Evolutionary conservation across 1,139 yeast genomes (phyloP).

Genomic region (Nakaseomyces nivariensis): DNA sequence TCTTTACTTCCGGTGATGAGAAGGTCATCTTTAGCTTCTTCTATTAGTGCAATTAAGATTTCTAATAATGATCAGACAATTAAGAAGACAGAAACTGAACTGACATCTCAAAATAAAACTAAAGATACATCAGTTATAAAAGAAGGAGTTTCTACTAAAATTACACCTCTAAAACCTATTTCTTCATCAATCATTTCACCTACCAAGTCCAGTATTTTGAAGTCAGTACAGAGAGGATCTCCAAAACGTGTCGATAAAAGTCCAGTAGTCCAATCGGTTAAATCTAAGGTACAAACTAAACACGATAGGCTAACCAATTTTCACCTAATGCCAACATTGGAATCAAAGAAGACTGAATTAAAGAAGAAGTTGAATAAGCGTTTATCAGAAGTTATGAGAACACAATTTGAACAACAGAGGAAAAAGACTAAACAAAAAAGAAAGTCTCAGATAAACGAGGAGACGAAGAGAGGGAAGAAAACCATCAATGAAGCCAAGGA

Average conservation of each 20-base stretch:
- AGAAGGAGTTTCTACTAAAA: not conserved
- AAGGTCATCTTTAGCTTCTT: not conserved
- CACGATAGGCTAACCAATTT: conserved; percentile 21
- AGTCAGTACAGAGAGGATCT: not conserved
- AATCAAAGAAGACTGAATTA: conserved; percentile 21
- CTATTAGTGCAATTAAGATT: not conserved
- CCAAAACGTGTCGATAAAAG: not conserved
- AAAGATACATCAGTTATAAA: not conserved
- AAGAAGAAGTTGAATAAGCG: conserved; percentile 25
- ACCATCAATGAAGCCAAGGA: conserved; percentile 14
- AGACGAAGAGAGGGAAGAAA: conserved; percentile 16
- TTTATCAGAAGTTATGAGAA: conserved; percentile 26
- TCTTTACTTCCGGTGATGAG: not conserved
- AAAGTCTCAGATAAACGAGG: conserved; percentile 23
- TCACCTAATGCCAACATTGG: conserved; percentile 21
- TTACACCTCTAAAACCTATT: not conserved
- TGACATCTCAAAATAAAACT: not conserved
- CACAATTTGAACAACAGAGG: conserved; percentile 25
- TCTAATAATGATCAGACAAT: not conserved
- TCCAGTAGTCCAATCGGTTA: not conserved
- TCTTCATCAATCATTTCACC: not conserved
- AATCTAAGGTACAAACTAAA: not conserved
- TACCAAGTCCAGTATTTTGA: not conserved
- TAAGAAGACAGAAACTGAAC: not conserved
- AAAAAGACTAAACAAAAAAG: conserved; percentile 22